These are phyloP conservation scores for Aspergillus bertholletiae DNA, from an alignment of 495 filamentous ascomycete genomes.

Conservation along the genomic window DNA sequence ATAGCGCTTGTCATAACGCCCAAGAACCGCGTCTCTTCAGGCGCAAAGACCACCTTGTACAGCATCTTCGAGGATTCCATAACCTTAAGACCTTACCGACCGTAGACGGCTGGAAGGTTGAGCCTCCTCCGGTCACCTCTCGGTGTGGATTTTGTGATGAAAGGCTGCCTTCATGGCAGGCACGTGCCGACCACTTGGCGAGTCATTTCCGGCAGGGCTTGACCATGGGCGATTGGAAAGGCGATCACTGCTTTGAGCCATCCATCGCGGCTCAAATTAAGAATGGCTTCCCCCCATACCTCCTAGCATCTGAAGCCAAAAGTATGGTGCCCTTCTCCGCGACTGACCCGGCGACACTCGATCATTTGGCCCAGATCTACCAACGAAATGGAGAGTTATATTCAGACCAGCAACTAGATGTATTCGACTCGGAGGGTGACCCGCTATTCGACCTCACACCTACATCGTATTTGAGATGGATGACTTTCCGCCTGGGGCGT, in stretches of 20 bases:
- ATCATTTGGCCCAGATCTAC: not conserved
- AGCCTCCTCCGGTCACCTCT: slow-evolving; percentile 53
- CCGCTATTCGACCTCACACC: not conserved
- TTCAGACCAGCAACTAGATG: not conserved
- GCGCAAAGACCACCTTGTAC: slow-evolving; percentile 75
- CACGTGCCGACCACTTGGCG: slow-evolving; percentile 58
- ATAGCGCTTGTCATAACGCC: slow-evolving; percentile 59
- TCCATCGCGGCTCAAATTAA: slow-evolving; percentile 56
- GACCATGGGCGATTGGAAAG: slow-evolving; percentile 66
- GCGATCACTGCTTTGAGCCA: slow-evolving; percentile 64
- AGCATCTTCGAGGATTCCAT: slow-evolving; percentile 73
- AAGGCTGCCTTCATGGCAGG: slow-evolving; percentile 56
- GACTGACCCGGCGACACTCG: not conserved
- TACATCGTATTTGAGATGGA: not conserved
- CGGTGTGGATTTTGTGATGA: slow-evolving; percentile 65
- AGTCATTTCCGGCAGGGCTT: slow-evolving; percentile 61
- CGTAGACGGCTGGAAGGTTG: slow-evolving; percentile 68
- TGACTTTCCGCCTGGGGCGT: not conserved
- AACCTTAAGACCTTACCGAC: slow-evolving; percentile 52
- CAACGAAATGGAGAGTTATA: not conserved
- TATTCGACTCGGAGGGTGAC: not conserved
- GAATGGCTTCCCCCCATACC: slow-evolving; percentile 57
- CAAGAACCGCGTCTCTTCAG: slow-evolving; percentile 61
- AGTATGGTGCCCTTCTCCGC: not conserved
- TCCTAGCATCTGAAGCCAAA: slow-evolving; percentile 1